Evolutionary conservation across 1,284 basidiomycete genomes (phyloP), one percentile per base, ranked within the genome.

Genomic region (Ceratobasidium sp.): DNA sequence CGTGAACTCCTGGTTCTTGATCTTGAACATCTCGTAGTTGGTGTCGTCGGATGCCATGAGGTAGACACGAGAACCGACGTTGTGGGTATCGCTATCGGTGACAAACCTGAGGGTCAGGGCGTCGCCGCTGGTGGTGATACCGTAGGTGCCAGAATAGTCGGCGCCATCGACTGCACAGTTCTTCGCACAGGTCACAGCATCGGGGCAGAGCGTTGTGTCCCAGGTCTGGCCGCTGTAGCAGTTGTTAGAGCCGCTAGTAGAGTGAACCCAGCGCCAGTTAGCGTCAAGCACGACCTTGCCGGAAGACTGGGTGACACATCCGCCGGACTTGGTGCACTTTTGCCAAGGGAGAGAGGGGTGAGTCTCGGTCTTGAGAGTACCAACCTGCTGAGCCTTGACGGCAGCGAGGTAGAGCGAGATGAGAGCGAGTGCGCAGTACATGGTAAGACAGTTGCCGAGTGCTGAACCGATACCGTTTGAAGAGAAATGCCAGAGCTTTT

Each of bases 141-240:
- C 85, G 78, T 86, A 86, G 56, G 85, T 86, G 77, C 80, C 84
- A 14, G 81, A 48, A 81, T 90, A 89, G 81, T 88, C 86, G n/a
- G 88, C 88, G 76, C 89, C 89, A 76, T 90, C 89, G 76, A 90
- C 81, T 27, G 87, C 88, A 78, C 88, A 90, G 82, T 88, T 87
- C 44, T 80, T 75, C 11, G 86, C 85, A 80, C 87, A 83, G 47
- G 85, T 86, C 7, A 79, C 79, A 27, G 81, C 78, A 78, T 87
- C 85, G 50, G 88, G 84, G 80, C 88, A 89, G 67, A 87, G 78
- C 4, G 84, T 51, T 4, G 59, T 24, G 59, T 75, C 65, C 77
- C 77, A 77, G 14, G 24, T 53, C 54, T 76, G 75, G 44, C 88
- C 87, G 75, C 86, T 87, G 82, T 88, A 88, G 82, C 87, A 89